Conservation (phyloP, 345 rosid genomes). For the Eucalyptus microcorys region DNA sequence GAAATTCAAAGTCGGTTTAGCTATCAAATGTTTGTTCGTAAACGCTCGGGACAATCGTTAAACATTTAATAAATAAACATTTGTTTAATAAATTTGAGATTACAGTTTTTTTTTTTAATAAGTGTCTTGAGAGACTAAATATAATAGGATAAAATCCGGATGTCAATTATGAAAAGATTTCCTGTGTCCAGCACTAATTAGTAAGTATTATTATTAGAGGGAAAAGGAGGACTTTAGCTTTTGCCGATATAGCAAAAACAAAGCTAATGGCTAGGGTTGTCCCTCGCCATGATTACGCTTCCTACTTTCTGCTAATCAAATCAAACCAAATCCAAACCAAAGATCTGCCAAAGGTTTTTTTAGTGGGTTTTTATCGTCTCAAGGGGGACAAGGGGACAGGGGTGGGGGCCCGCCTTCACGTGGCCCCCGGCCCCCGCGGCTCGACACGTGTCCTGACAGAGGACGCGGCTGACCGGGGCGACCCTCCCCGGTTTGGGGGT, state of each 20-base stretch:
- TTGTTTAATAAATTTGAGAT: background rate
- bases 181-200: background rate
- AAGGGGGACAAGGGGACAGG: background rate
- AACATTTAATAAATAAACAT: background rate
- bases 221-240: background rate
- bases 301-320: background rate
- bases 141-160: background rate
- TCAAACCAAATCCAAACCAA: background rate
- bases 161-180: background rate
- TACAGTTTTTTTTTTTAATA: background rate
- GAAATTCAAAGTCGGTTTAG: background rate
- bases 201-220: background rate
- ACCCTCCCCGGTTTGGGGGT: background rate
- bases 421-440: background rate
- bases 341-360: background rate
- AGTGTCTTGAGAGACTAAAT: background rate
- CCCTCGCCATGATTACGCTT: background rate
- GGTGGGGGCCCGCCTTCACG: background rate
- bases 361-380: background rate
- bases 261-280: background rate
- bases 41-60: background rate
- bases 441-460: background rate
- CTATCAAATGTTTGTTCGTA: background rate
- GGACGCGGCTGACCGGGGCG: background rate
- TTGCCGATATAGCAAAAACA: background rate